Evolutionary conservation across 2,329 filamentous ascomycete genomes (phyloP).

Genomic region (Lachnellula occidentalis): DNA sequence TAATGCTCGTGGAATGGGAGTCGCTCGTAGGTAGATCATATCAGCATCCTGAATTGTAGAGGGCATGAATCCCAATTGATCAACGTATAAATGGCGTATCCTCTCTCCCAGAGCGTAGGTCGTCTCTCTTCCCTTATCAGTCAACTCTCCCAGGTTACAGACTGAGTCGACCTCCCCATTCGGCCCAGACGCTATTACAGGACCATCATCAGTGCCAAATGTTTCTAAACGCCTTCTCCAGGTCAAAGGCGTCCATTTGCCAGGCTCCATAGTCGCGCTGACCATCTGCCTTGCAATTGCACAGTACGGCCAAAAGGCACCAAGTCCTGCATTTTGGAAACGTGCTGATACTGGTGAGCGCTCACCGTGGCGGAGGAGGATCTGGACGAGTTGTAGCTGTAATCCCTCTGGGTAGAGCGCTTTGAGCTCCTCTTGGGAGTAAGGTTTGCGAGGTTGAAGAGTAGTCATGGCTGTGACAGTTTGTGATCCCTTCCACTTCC

Average conservation of each 20-base stretch:
- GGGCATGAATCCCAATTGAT: constrained; percentile 69
- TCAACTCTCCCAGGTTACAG: constrained; percentile 74
- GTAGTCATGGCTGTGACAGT: constrained; percentile 60
- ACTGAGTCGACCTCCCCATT: constrained; percentile 68
- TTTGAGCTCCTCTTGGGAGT: constrained; percentile 73
- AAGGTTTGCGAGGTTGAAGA: constrained; percentile 66
- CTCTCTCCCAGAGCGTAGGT: constrained; percentile 64
- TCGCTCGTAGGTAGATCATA: constrained; percentile 67
- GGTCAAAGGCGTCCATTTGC: constrained; percentile 34
- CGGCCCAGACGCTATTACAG: constrained; percentile 63
- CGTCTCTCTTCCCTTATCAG: constrained; percentile 67
- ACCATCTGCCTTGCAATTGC: constrained; percentile 66
- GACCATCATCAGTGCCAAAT: constrained; percentile 66
- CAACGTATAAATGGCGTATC: constrained; percentile 66
- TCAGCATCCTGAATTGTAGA: constrained; percentile 47
- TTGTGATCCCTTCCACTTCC: background rate
- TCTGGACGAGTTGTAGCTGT: constrained; percentile 83
- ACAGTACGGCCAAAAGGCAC: constrained; percentile 84
- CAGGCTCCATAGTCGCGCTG: constrained; percentile 51
- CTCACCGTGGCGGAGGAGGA: constrained; percentile 74
- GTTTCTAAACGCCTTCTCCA: constrained; percentile 76
- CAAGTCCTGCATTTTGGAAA: constrained; percentile 72
- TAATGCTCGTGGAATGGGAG: constrained; percentile 68
- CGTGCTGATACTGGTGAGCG: constrained; percentile 82
- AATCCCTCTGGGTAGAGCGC: constrained; percentile 75